Base-by-base conservation (phyloP, 192 early-diverging fungal species). In the Backusella macrospora region DNA sequence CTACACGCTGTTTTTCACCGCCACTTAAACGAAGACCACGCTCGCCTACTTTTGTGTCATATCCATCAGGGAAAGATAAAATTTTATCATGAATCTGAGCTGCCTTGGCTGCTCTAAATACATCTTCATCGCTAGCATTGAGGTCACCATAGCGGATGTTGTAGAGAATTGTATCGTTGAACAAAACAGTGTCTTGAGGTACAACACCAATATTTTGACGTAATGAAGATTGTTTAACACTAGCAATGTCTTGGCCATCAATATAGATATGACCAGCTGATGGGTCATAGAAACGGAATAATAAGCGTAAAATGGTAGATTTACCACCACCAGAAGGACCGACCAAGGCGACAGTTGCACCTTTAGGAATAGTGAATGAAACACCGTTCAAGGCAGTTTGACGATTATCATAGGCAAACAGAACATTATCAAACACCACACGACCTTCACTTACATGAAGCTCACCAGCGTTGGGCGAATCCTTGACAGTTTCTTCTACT, bases 81-180 rank as follows among this genome's bases (percentile, higher is more conserved):
- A 94, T 91, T 34, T 89, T 84, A 38, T 95, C 93, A 66, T 95
- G 93, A 46, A 95, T 93, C 59, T 95, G 92, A 2, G 93, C 92
- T 9, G 87, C 88, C 66, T 84, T 86, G 5, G 94, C 94, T 9
- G 93, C 93, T 12, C 76, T 73, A 9, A 83, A 79, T 10, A 95
- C 91, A 59, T 94, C 91, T 37, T 88, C 88, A 63, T 91, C 88
- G 0, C 86, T 81, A 21, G 94, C 92, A 46, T 85, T 68, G 8
- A 85, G 79, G 18, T 90, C 83, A 8, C 91, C 93, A 81, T 98
- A 99, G 14, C 90, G 89, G 77, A 99, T 96, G 80, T 99, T 99
- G 86, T 95, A 97, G 40, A 85, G 84, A 65, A 99, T 91, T 9
- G 95, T 93, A 70, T 98, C 94, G 77, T 99, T 99, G 82, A 99